Evolutionary conservation across 2,329 filamentous ascomycete species (phyloP), one percentile per base, ranked within the genome.

Genomic region (Penicillium hesseltinei): DNA sequence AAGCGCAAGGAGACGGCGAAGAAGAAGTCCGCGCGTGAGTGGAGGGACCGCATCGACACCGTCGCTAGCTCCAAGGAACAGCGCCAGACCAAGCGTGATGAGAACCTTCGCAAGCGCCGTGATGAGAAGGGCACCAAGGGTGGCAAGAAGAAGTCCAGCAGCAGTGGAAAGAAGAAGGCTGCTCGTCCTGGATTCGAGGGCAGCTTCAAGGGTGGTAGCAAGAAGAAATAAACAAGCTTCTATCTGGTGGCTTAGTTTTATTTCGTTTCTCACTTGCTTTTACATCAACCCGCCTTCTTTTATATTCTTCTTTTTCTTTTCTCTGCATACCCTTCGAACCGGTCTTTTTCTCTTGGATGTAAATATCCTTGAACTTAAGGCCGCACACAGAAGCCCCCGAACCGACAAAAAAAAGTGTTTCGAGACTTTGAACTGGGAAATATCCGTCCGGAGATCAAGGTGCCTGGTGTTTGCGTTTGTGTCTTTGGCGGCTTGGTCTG

Each of bases 1-100:
- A 97, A 97, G 83, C 87, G 93, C 65, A 95, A 96, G 79, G 91
- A 97, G 69, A 86, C 88, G 65, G 80, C 84, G 51, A 97, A 97
- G 85, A 88, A 88, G 77, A 96, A 94, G 85, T 95, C 90, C 71
- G 91, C 91, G 73, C 88, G 89, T 71, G 91, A 94, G 70, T 97
- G 94, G 90, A 83, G 79, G 46, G 89, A 91, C 56, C 82, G 90
- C 48, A 78, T 85, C 39, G 85, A 88, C 29, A 88, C 87, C 31
- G 86, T 97, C 48, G 83, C 85, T 63, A 88, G 89, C 75, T 81
- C 89, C 48, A 89, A 89, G 72, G 89, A 91, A 52, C 87, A 90
- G 66, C 88, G 87, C 72, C 91, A 93, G 71, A 86, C 86, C 75
- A 96, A 95, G 81, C 83, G 88, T 61, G 89, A 92, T 70, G 88